These are phyloP conservation scores for Lipomyces yamadae DNA, from an alignment of 805 yeast genomes.

Conservation along the genomic window DNA sequence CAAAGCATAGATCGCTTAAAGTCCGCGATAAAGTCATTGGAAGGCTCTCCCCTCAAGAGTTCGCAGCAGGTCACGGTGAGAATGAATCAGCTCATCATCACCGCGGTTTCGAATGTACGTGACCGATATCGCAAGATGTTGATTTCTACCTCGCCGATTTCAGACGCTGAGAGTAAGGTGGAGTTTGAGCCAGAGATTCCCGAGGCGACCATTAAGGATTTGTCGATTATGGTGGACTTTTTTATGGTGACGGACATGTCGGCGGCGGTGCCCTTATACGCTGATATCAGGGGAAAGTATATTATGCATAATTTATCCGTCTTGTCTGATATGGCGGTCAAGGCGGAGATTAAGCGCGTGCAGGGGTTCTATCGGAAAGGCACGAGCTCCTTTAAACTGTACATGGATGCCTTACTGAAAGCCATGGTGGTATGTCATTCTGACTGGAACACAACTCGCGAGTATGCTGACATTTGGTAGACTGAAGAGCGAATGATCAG, in stretches of 20 bases:
- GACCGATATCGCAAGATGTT: slow-evolving; percentile 27
- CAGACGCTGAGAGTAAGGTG: neutral
- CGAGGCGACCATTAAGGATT: slow-evolving; percentile 5
- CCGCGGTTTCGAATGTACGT: slow-evolving; percentile 31
- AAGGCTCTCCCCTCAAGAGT: slow-evolving; percentile 38
- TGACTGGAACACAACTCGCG: neutral
- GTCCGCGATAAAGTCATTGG: slow-evolving; percentile 39
- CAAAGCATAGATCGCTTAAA: slow-evolving; percentile 39
- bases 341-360: slow-evolving; percentile 18
- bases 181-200: slow-evolving; percentile 15
- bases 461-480: neutral
- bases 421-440: slow-evolving; percentile 17
- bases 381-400: slow-evolving; percentile 22
- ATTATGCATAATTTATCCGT: slow-evolving; percentile 13
- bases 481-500: slow-evolving; percentile 19
- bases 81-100: slow-evolving; percentile 28
- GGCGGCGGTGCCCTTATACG: slow-evolving; percentile 22
- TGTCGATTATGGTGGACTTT: slow-evolving; percentile 33
- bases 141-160: slow-evolving; percentile 8
- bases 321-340: slow-evolving; percentile 17
- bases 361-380: slow-evolving; percentile 31
- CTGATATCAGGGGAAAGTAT: slow-evolving; percentile 26
- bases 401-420: slow-evolving; percentile 11
- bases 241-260: slow-evolving; percentile 27
- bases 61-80: slow-evolving; percentile 26